These are phyloP conservation scores for Cutaneotrichosporon daszewskae DNA, from an alignment of 1,284 basidiomycete species.

Conservation along the genomic window DNA sequence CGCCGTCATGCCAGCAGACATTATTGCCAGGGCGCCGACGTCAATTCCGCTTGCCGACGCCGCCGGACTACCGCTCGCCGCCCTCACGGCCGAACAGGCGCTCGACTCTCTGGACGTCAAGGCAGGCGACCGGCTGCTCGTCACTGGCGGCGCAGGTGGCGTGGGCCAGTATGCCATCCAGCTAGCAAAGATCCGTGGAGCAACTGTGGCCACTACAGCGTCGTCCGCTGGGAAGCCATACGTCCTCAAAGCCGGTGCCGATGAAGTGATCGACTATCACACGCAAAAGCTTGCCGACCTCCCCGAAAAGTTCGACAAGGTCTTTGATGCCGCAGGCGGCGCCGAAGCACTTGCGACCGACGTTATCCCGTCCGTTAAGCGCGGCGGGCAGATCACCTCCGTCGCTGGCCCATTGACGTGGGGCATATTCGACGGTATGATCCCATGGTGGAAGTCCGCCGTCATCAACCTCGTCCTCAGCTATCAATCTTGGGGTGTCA, in stretches of 20 bases:
- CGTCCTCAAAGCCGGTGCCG: constrained; percentile 49
- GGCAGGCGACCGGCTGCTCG: constrained; percentile 32
- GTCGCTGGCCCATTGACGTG: constrained; percentile 12
- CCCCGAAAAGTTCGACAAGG: constrained; percentile 13
- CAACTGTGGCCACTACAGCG: constrained; percentile 48
- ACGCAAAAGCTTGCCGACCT: constrained; percentile 8
- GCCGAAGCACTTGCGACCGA: constrained; percentile 1
- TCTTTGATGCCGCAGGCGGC: constrained; percentile 17
- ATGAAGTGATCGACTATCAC: constrained; percentile 45
- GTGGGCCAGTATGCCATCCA: constrained; percentile 52
- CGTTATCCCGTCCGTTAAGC: constrained; percentile 3
- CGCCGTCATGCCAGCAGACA: constrained; percentile 17
- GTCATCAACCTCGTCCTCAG: constrained; percentile 2
- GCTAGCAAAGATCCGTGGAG: constrained; percentile 49
- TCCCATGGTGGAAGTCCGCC: no score
- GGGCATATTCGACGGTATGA: constrained; percentile 8
- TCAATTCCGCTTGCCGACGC: constrained; percentile 11
- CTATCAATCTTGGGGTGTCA: background rate
- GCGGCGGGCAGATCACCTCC: constrained; percentile 13
- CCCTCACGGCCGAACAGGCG: constrained; percentile 15
- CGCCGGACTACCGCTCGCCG: constrained; percentile 20
- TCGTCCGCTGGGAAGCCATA: constrained; percentile 48
- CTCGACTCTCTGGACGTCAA: constrained; percentile 17
- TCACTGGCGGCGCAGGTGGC: constrained; percentile 50
- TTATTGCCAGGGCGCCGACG: constrained; percentile 16